These are phyloP conservation scores for Chalciporus sp. DNA, from an alignment of 1,284 basidiomycete genomes.

Conservation along the genomic window DNA sequence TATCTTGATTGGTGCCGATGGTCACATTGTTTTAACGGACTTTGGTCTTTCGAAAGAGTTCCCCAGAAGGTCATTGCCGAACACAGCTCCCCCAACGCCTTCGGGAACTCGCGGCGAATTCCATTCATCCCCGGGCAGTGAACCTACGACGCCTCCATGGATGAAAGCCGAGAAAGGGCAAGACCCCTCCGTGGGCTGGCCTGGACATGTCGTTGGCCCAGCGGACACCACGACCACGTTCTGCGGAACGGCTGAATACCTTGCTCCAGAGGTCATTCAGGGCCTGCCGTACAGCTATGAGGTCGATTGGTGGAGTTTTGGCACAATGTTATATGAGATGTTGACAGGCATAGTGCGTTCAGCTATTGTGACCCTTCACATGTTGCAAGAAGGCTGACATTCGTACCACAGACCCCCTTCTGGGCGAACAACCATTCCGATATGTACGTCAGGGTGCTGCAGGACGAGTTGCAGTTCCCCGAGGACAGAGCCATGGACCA, in stretches of 20 bases:
- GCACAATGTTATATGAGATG: slow-evolving; percentile 97
- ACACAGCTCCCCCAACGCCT: slow-evolving; percentile 59
- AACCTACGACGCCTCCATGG: slow-evolving; percentile 66
- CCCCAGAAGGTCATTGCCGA: slow-evolving; percentile 50
- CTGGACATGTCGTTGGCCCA: slow-evolving; percentile 48
- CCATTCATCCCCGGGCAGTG: slow-evolving; percentile 43
- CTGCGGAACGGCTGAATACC: slow-evolving; percentile 92
- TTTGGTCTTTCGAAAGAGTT: slow-evolving; percentile 93
- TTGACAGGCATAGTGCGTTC: slow-evolving; percentile 81
- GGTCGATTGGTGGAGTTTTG: slow-evolving; percentile 98
- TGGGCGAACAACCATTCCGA: slow-evolving; percentile 93
- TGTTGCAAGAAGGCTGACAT: slow-evolving; percentile 17
- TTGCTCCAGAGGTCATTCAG: slow-evolving; percentile 93
- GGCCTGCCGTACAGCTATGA: slow-evolving; percentile 91
- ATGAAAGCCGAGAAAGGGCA: slow-evolving; percentile 61
- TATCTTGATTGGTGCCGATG: slow-evolving; percentile 89
- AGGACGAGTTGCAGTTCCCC: slow-evolving; percentile 87
- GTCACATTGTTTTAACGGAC: slow-evolving; percentile 95
- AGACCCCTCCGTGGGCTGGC: slow-evolving; percentile 55
- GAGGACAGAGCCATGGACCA: slow-evolving; percentile 90
- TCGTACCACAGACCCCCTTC: slow-evolving; percentile 78
- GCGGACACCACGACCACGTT: slow-evolving; percentile 79
- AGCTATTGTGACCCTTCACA: slow-evolving; percentile 9
- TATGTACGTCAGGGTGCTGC: slow-evolving; percentile 91
- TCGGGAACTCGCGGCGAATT: slow-evolving; percentile 55